phyloP scores from a whole-genome alignment of 2,329 filamentous ascomycete species.

The Epichloe festucae region DNA sequence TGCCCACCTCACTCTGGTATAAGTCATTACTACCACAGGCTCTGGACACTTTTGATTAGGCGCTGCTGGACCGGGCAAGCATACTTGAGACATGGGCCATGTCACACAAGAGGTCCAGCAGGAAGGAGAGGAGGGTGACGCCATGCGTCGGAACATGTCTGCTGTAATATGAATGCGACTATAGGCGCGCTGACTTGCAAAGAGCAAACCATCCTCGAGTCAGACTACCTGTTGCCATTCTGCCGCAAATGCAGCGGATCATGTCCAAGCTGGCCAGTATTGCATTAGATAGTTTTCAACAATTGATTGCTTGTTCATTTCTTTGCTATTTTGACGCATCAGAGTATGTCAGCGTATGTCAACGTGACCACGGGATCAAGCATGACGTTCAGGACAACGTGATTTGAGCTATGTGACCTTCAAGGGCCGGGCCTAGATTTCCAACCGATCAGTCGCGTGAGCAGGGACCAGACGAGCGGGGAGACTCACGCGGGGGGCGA shows the following conservation, averaged over 20 bases:
- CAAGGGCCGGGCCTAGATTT: no score
- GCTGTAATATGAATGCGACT: not conserved
- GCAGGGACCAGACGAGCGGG: not conserved
- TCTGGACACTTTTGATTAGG: not conserved
- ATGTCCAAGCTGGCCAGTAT: not conserved
- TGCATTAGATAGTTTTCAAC: slow-evolving; percentile 6
- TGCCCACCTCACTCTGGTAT: not conserved
- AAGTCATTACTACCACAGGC: not conserved
- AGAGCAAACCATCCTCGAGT: not conserved
- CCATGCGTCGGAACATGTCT: not conserved
- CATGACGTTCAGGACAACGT: not conserved
- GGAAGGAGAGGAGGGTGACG: not conserved
- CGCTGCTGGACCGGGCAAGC: not conserved
- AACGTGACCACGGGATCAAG: not conserved
- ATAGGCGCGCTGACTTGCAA: not conserved
- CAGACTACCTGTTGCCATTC: no score
- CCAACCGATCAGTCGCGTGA: not conserved
- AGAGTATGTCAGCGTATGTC: no score
- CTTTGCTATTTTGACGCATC: not conserved
- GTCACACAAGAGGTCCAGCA: not conserved
- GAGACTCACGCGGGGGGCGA: not conserved
- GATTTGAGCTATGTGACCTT: not conserved
- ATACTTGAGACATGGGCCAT: not conserved
- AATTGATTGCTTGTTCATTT: slow-evolving; percentile 7
- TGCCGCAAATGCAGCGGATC: not conserved